Percentiles rank a stretch among this genome's conserved stretches.
phyloP scores from a whole-genome alignment of 2,329 filamentous ascomycete species.

The Xylariaceae sp. region DNA sequence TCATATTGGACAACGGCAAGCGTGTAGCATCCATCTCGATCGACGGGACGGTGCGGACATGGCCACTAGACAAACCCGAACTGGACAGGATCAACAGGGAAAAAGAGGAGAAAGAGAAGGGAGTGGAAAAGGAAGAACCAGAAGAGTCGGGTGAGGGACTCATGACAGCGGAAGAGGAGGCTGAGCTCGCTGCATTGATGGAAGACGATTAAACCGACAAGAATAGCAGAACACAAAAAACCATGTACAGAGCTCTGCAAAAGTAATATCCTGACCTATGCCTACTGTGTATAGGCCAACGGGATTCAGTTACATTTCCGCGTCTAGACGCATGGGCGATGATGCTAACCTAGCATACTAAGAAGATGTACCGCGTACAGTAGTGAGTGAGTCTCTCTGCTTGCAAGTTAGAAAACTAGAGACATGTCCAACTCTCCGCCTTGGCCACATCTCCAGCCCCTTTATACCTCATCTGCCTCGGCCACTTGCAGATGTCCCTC shows the following conservation, averaged over 20 bases:
- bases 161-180: slow-evolving; percentile 86
- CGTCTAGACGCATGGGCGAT: too few species aligned
- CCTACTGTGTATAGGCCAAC: too few species aligned
- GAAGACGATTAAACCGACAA: slow-evolving; percentile 43
- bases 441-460: slow-evolving; percentile 17
- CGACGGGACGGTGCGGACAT: slow-evolving; percentile 80
- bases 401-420: background rate
- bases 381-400: background rate
- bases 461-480: slow-evolving; percentile 16
- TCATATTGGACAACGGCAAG: slow-evolving; percentile 49
- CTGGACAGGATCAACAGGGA: slow-evolving; percentile 47
- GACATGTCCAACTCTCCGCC: slow-evolving; percentile 19
- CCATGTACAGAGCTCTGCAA: too few species aligned
- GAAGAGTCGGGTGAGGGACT: slow-evolving; percentile 43
- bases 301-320: too few species aligned
- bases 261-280: too few species aligned
- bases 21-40: slow-evolving; percentile 76
- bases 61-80: slow-evolving; percentile 63
- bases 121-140: slow-evolving; percentile 44
- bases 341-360: too few species aligned
- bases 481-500: slow-evolving; percentile 19
- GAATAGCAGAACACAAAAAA: background rate
- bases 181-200: slow-evolving; percentile 87
- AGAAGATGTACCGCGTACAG: background rate
- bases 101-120: slow-evolving; percentile 45